phyloP scores from a whole-genome alignment of 2,329 filamentous ascomycete species.

The Beauveria varroae region DNA sequence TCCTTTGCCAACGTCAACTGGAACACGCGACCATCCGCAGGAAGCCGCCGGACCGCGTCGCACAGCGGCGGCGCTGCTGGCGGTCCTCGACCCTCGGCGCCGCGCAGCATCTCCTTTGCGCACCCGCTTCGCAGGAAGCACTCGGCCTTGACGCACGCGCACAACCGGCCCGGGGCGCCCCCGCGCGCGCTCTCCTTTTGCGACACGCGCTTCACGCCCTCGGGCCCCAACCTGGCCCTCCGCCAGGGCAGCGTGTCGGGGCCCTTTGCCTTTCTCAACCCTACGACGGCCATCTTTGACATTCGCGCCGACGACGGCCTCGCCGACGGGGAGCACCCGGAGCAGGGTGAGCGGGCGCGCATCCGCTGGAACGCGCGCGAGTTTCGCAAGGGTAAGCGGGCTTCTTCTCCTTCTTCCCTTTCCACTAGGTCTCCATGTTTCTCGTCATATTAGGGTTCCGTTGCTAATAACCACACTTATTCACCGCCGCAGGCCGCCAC shows the following conservation, averaged over 20 bases:
- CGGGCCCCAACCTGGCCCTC: slow-evolving; percentile 12
- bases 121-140: neutral
- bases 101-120: slow-evolving; percentile 10
- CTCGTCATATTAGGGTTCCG: too few relatives aligned
- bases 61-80: neutral
- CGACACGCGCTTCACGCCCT: slow-evolving; percentile 11
- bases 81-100: neutral
- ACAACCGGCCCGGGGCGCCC: neutral
- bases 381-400: slow-evolving; percentile 11
- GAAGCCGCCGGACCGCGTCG: neutral
- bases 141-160: neutral
- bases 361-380: slow-evolving; percentile 15
- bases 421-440: neutral
- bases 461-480: too few relatives aligned
- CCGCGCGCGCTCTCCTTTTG: slow-evolving; percentile 11
- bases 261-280: slow-evolving; percentile 14
- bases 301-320: slow-evolving; percentile 8
- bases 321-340: slow-evolving; percentile 1
- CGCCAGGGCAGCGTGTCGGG: slow-evolving; percentile 13
- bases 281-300: slow-evolving; percentile 14
- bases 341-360: slow-evolving; percentile 9
- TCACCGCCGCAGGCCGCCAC: slow-evolving; percentile 14
- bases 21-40: neutral
- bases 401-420: neutral
- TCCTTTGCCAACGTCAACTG: slow-evolving; percentile 8